Base-by-base conservation (phyloP, 352 stramenopile species). In the Pythium brachiatum region DNA sequence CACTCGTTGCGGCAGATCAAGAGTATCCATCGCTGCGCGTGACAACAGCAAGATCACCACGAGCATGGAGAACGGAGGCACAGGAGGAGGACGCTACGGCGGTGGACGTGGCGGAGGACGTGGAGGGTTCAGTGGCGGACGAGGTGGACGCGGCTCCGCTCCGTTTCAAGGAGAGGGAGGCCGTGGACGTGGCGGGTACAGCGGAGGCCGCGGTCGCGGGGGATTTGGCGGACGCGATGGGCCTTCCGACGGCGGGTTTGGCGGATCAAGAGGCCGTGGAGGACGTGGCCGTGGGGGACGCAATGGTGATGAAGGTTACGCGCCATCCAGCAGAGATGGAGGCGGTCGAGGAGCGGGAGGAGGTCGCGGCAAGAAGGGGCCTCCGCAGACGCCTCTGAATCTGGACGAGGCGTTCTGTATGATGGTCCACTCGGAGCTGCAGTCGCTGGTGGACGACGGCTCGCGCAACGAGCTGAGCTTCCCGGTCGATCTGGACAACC, bases 381-480 rank as follows among this genome's bases (percentile, higher is more conserved):
- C 44, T 25, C 58, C 32, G 7, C 23, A 62, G 39, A 8, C 58
- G 18, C 36, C 58, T 15, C 26, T 88, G 53, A 88, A 57, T 31
- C 64, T 94, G 18, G 74, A 83, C 44, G 85, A 91, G 62, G 76
- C 53, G 25, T 94, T 94, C 57, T 85, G 74, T 9, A 90, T 94
- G 73, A 56, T 80, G 47, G 75, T 90, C 43, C 73, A 89, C 50
- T 53, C 70, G 15, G 56, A 86, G 21, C 64, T 94, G 12, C 75
- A 89, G 67, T 71, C 71, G 27, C 78, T 94, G 5, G 72, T 89
- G 11, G 80, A 92, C 13, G 80, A 92, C 54, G 76, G 72, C 7
- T 34, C 63, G 11, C 74, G 72, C 11, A 69, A 70, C 52, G 83
- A 90, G 38, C 60, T 94, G 66, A 90, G 75, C 60, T 94, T 94